phyloP scores from a whole-genome alignment of 352 stramenopile species.

The Phytophthora melonis region DNA sequence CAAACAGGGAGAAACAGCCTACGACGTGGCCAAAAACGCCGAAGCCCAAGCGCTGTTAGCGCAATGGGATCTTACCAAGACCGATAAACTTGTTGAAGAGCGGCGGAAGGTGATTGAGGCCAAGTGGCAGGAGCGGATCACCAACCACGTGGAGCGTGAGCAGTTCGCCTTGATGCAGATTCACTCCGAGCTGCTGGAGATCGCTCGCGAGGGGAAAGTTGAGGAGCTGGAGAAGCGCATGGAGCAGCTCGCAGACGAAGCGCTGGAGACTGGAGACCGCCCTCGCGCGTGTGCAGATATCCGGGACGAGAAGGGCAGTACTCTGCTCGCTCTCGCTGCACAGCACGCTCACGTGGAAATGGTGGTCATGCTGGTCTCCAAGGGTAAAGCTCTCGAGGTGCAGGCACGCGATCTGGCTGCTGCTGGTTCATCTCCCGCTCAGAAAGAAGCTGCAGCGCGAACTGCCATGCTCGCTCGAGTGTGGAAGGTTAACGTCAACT shows the following conservation, averaged over 20 bases:
- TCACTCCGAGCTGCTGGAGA: conserved; percentile 77
- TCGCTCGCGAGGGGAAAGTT: conserved; percentile 54
- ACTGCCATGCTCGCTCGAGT: conserved; percentile 53
- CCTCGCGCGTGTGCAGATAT: conserved; percentile 77
- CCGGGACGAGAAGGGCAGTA: conserved; percentile 82
- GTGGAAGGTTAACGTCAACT: conserved; percentile 77
- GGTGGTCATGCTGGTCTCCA: conserved; percentile 63
- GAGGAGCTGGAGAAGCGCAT: conserved; percentile 64
- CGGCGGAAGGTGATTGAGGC: conserved; percentile 72
- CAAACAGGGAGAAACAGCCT: conserved; percentile 84
- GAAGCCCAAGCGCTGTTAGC: conserved; percentile 69
- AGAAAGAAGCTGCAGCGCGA: conserved; percentile 39
- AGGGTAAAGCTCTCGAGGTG: conserved; percentile 58
- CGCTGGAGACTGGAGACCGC: conserved; percentile 60
- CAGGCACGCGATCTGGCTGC: conserved; percentile 38
- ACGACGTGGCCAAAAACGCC: conserved; percentile 86
- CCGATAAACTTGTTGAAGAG: conserved; percentile 71
- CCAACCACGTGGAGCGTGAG: conserved; percentile 87
- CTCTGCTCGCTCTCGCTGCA: conserved; percentile 75
- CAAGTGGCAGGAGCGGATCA: conserved; percentile 89
- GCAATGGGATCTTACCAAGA: conserved; percentile 79
- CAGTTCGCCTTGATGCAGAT: conserved; percentile 85
- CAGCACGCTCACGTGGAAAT: conserved; percentile 78
- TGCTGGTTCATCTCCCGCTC: conserved; percentile 27
- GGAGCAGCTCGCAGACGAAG: conserved; percentile 79